Base-by-base conservation (phyloP, 306 rosid species). In the Castanea crenata region DNA sequence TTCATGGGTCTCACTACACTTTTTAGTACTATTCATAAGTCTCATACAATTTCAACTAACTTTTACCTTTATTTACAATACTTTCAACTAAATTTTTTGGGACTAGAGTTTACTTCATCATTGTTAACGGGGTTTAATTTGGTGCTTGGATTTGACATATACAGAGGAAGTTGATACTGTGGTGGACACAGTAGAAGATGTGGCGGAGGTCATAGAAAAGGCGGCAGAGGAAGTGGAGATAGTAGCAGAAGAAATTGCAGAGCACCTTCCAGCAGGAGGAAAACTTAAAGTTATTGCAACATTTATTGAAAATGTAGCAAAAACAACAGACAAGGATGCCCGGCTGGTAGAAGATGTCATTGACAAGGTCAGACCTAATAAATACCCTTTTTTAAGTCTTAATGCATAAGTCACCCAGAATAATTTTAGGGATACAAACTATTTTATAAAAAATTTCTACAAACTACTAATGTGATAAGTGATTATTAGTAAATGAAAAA, bases 171-270 rank as follows among this genome's bases (percentile, higher is more conserved):
- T 21, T 23, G 16, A 75, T 14, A 8, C 56, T 18, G 27, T 15
- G 8, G 55, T 70, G 6, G 76, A 69, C 13, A 55, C 44, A 29
- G 75, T 20, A 1, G 81, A 78, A 41, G 16, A 11, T 23, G 70
- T 57, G 32, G 75, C 69, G 6, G 76, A 78, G 49, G 54, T 23
- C 5, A 70, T 78, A 23, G 81, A 78, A 56, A 56, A 78, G 6
- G 70, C 38, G 54, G 81, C 76, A 6, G 76, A 69, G 7, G 12
- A 69, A 55, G 23, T 64, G 9, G 81, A 78, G n/a, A 70, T 69
- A n/a, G 76, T 41, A 4, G 52, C 76, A 5, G 21, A 51, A 23
- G 70, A 78, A 18, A 57, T 70, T 69, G 44, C 15, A 0, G 59
- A 78, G 12, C 49, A 38, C 20, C 58, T 78, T 57, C 76, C 54